Evolutionary conservation across 2,329 filamentous ascomycete species (phyloP).

Genomic region (Graphiopsis chlorocephala): DNA sequence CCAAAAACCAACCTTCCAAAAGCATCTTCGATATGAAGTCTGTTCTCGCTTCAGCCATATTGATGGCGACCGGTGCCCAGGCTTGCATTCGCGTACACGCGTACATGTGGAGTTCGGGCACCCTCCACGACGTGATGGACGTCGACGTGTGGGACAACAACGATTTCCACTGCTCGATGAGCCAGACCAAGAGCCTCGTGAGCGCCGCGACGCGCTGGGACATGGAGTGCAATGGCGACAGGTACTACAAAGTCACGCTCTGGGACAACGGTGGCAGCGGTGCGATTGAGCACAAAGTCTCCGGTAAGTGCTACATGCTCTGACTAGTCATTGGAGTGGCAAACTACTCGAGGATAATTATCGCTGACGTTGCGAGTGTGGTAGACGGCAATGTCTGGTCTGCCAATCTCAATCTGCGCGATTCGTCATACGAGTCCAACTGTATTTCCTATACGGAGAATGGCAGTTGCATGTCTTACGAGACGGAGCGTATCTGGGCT

Average conservation of each 20-base stretch:
- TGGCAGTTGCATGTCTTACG: conserved; percentile 9
- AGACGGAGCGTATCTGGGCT: conserved; percentile 9
- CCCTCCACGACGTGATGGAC: conserved; percentile 2
- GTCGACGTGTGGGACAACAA: conserved; percentile 15
- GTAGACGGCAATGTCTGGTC: conserved; percentile 13
- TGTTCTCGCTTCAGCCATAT: conserved; percentile 1
- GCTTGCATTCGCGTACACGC: conserved; percentile 11
- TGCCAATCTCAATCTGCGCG: conserved; percentile 11
- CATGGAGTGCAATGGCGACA: conserved; percentile 9
- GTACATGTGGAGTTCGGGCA: conserved; percentile 12
- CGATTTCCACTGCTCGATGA: conserved; percentile 10
- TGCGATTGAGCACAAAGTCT: conserved; percentile 8
- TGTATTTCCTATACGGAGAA: conserved; percentile 1
- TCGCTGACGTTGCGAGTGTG: conserved; percentile 10
- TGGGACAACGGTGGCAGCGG: conserved; percentile 10
- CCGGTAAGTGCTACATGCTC: conserved; percentile 4
- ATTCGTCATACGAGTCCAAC: conserved; percentile 9
- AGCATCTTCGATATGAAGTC: conserved; percentile 67
- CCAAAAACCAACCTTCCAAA: conserved; percentile 66
- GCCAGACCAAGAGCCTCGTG: conserved; percentile 9
- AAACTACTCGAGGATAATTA: background rate
- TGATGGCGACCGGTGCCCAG: conserved; percentile 6
- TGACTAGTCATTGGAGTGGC: background rate
- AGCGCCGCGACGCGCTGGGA: conserved; percentile 11
- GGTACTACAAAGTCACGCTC: conserved; percentile 9